These are phyloP conservation scores for Aspergillus cejpii DNA, from an alignment of 2,329 filamentous ascomycete genomes.

Conservation along the genomic window DNA sequence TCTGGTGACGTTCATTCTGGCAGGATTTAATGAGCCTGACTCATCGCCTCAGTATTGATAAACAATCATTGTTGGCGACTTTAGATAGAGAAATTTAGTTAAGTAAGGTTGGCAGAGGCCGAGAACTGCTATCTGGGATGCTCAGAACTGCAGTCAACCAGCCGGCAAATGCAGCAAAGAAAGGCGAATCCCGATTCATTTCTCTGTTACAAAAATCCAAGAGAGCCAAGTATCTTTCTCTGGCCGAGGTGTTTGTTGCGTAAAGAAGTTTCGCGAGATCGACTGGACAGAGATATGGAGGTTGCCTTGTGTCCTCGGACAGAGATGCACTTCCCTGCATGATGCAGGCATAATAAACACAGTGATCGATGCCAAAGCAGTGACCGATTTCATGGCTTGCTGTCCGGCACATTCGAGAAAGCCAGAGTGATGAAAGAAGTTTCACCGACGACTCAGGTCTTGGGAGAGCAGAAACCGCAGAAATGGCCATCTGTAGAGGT, in stretches of 20 bases:
- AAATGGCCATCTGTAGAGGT: constrained; percentile 7
- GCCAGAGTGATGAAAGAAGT: constrained; percentile 47
- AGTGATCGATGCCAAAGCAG: constrained; percentile 61
- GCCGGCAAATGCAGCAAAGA: constrained; percentile 21
- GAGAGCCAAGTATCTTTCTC: constrained; percentile 18
- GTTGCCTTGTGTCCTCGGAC: constrained; percentile 28
- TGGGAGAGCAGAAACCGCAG: constrained; percentile 1
- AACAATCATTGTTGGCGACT: too few species aligned
- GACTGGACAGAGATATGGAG: constrained; percentile 31
- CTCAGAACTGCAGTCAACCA: constrained; percentile 8
- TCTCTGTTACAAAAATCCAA: constrained; percentile 18
- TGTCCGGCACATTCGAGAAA: constrained; percentile 52
- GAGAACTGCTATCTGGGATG: too few species aligned
- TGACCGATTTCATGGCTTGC: constrained; percentile 61
- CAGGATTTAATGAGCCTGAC: too few species aligned
- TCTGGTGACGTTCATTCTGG: too few species aligned
- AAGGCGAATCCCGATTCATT: constrained; percentile 8
- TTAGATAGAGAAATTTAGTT: too few species aligned
- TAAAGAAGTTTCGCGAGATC: constrained; percentile 23
- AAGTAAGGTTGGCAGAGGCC: too few species aligned
- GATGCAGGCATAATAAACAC: constrained; percentile 39
- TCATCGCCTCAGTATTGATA: too few species aligned
- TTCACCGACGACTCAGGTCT: constrained; percentile 7
- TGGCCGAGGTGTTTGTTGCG: constrained; percentile 15
- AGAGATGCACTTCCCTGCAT: constrained; percentile 32